Conservation (phyloP, 208 protist genomes). For the Leptomonas seymouri region DNA sequence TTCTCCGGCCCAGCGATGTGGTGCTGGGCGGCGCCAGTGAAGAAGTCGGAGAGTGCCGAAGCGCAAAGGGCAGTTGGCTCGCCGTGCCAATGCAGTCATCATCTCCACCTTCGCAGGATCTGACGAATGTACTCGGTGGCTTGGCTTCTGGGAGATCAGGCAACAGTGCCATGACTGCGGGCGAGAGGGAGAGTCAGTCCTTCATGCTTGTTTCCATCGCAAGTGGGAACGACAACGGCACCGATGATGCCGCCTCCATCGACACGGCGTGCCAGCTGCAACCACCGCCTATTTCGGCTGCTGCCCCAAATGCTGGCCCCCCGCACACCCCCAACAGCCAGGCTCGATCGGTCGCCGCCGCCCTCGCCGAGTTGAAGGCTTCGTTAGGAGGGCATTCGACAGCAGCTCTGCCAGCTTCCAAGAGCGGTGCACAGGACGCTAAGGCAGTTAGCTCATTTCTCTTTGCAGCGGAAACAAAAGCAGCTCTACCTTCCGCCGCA, state of each 20-base stretch:
- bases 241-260: neutral
- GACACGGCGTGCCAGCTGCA: neutral
- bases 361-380: neutral
- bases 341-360: neutral
- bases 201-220: too few relatives aligned
- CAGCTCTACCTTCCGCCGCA: neutral
- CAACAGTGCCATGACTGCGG: too few relatives aligned
- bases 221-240: too few relatives aligned
- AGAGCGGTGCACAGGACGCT: neutral
- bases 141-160: too few relatives aligned
- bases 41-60: neutral
- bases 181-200: too few relatives aligned
- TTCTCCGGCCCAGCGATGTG: slow-evolving; percentile 40
- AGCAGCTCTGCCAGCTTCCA: neutral
- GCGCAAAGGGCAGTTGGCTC: neutral
- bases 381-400: neutral
- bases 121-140: too few relatives aligned
- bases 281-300: neutral
- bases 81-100: too few relatives aligned
- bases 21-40: slow-evolving; percentile 18
- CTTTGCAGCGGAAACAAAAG: neutral
- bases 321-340: neutral
- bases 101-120: too few relatives aligned
- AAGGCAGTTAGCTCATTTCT: neutral
- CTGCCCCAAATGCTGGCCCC: slow-evolving; percentile 3